Evolutionary conservation across 768 basidiomycete genomes (phyloP).

Genomic region (Tulasnella sp.): DNA sequence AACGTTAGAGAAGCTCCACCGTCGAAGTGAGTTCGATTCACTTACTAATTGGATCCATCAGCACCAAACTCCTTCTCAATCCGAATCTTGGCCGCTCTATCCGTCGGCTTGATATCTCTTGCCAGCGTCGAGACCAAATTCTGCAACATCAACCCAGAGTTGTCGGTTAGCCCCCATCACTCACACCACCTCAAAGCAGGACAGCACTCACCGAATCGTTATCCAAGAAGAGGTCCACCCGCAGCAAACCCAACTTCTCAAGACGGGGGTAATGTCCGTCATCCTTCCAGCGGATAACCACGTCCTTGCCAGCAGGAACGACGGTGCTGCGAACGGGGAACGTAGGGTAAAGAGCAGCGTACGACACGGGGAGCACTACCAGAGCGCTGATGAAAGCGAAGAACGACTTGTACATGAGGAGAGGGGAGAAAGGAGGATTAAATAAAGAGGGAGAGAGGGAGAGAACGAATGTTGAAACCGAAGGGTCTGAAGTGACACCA

Average conservation of each 20-base stretch:
- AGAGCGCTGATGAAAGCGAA: neutral
- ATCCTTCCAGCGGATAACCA: neutral
- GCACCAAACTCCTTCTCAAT: neutral
- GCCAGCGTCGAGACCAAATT: neutral
- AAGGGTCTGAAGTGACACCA: neutral
- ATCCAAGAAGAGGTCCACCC: neutral
- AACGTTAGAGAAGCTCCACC: neutral
- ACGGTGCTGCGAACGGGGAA: neutral
- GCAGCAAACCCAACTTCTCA: neutral
- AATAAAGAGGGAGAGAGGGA: neutral
- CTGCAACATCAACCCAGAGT: neutral
- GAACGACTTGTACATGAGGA: neutral
- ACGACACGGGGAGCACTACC: neutral
- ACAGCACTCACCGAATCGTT: neutral
- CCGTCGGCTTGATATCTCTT: neutral
- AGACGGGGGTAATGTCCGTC: neutral
- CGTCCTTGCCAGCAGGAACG: neutral
- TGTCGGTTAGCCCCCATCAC: too few species aligned
- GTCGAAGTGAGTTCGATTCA: too few species aligned
- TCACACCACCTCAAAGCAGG: neutral
- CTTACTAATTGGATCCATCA: neutral
- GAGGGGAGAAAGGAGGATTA: neutral
- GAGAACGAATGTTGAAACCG: neutral
- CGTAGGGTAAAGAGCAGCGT: neutral
- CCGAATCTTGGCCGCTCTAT: neutral